phyloP scores from a whole-genome alignment of 352 stramenopile genomes.

The Elongisporangium prolatum region DNA sequence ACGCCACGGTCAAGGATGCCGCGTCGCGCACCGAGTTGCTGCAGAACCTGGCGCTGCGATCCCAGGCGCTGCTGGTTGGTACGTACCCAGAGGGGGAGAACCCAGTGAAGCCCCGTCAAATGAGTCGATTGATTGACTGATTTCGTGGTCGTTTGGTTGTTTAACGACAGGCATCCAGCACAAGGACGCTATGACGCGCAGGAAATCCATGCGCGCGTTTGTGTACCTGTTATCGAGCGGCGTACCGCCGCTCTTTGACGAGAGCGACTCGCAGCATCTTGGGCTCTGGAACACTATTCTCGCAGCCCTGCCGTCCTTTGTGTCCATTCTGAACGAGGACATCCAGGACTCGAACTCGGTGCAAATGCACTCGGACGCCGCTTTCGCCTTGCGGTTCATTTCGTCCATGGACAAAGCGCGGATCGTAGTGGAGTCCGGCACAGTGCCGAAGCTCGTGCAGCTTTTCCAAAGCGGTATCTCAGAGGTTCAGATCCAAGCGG shows the following conservation, averaged over 20 bases:
- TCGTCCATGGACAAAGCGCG: constrained; percentile 85
- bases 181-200: constrained; percentile 57
- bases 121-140: constrained; percentile 2
- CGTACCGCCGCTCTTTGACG: constrained; percentile 80
- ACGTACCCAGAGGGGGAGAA: constrained; percentile 1
- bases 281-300: constrained; percentile 80
- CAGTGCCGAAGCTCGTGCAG: constrained; percentile 72
- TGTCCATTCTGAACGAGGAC: constrained; percentile 71
- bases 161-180: constrained; percentile 64
- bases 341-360: constrained; percentile 54
- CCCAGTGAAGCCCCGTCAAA: background rate
- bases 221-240: constrained; percentile 84
- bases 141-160: constrained; percentile 1
- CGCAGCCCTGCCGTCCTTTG: constrained; percentile 74
- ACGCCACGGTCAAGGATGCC: constrained; percentile 20
- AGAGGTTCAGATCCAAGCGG: constrained; percentile 84
- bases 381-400: constrained; percentile 85
- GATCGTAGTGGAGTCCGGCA: constrained; percentile 65
- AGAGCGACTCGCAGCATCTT: constrained; percentile 76
- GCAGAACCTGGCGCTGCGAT: constrained; percentile 75
- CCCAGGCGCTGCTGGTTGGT: constrained; percentile 73
- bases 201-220: constrained; percentile 85
- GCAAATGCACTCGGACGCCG: constrained; percentile 81
- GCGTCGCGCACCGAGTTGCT: constrained; percentile 61
- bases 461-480: constrained; percentile 85